A percentile compares a stretch with the other conserved stretches of the same genome.
These are phyloP conservation scores for Blastomyces gilchristii DNA, from an alignment of 2,329 filamentous ascomycete species.

Conservation along the genomic window DNA sequence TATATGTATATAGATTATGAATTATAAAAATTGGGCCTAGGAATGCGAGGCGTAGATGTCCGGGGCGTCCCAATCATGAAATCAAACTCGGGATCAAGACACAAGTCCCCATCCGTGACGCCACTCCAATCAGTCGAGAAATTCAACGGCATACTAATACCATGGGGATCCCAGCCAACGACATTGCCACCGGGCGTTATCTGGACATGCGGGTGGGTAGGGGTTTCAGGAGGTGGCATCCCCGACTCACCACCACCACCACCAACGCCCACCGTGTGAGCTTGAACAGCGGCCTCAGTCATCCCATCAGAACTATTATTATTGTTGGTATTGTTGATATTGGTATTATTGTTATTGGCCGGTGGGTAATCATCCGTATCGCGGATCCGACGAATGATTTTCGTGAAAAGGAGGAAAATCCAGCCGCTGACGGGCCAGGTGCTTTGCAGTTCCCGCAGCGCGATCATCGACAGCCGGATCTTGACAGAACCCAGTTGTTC, in stretches of 20 bases:
- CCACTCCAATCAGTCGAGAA: constrained; percentile 8
- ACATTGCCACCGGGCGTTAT: neutral
- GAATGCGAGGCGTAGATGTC: constrained; percentile 1
- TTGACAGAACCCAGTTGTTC: constrained; percentile 7
- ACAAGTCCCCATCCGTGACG: constrained; percentile 2
- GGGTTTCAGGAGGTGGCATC: neutral
- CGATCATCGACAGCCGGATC: constrained; percentile 7
- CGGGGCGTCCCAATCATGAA: constrained; percentile 7
- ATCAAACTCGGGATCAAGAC: constrained; percentile 7
- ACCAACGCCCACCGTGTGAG: neutral
- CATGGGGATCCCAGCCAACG: constrained; percentile 4
- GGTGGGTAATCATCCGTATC: constrained; percentile 4
- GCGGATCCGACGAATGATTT: constrained; percentile 6
- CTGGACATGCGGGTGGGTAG: neutral
- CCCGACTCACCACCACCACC: neutral
- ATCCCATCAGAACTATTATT: neutral
- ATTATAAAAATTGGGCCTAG: constrained; percentile 1
- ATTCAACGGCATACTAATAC: neutral
- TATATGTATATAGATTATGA: neutral
- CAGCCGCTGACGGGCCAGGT: constrained; percentile 6
- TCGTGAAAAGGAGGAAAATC: constrained; percentile 7
- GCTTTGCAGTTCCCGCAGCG: constrained; percentile 4
- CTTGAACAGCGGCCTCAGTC: neutral
- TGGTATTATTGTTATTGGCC: neutral
- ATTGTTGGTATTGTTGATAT: neutral